phyloP scores from a whole-genome alignment of 345 rosid species.

The Acer negundo region DNA sequence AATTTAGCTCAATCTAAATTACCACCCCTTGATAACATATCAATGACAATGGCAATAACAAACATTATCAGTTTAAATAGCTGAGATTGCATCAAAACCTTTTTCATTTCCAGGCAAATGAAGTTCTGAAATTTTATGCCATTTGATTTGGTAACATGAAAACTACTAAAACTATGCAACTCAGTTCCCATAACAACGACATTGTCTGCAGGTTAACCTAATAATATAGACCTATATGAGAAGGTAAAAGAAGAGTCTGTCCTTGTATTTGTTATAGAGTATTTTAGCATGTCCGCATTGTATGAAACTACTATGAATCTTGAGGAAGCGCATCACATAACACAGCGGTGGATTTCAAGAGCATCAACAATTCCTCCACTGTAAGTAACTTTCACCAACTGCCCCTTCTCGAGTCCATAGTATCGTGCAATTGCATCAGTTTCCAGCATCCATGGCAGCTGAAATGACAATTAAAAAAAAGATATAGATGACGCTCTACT shows the following conservation, averaged over 20 bases:
- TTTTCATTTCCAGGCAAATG: not conserved
- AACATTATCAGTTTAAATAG: too few species aligned
- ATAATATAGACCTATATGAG: not conserved
- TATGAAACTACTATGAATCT: too few species aligned
- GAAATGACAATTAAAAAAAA: conserved; percentile 4
- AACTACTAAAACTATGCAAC: not conserved
- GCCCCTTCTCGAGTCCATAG: conserved; percentile 47
- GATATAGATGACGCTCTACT: not conserved
- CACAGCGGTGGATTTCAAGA: conserved; percentile 37
- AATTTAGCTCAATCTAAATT: too few species aligned
- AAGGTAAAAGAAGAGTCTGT: not conserved
- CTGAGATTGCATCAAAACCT: not conserved
- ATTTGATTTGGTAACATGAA: not conserved
- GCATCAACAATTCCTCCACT: conserved; percentile 29
- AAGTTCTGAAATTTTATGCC: not conserved
- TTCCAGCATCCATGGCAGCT: conserved; percentile 42
- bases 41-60: too few species aligned
- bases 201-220: not conserved
- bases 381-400: conserved; percentile 42
- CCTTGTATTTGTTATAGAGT: not conserved
- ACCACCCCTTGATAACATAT: too few species aligned
- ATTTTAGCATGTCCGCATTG: not conserved
- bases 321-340: conserved; percentile 18
- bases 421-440: conserved; percentile 40
- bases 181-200: not conserved